Percentiles rank a stretch among this genome's conserved stretches.
phyloP scores from a whole-genome alignment of 805 yeast species.

The Schizosaccharomyces octosporus region DNA sequence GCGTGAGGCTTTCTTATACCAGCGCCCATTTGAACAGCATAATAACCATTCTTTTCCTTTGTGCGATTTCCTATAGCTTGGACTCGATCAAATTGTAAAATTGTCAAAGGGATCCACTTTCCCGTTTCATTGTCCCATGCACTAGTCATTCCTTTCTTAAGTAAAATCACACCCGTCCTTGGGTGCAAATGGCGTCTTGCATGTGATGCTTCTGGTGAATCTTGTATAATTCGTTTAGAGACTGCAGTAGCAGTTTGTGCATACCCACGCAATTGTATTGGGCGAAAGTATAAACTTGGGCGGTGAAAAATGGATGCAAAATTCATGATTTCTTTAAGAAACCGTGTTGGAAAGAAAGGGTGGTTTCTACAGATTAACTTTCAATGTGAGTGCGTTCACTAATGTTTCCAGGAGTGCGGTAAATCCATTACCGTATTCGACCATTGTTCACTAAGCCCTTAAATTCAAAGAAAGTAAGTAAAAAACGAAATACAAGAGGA shows the following conservation, averaged over 20 bases:
- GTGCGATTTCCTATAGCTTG: conserved; percentile 64
- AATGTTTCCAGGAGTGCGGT: too few species aligned
- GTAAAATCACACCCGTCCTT: conserved; percentile 67
- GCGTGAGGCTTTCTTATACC: conserved; percentile 42
- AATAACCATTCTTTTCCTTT: conserved; percentile 47
- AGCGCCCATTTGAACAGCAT: conserved; percentile 68
- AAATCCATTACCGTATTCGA: too few species aligned
- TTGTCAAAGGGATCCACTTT: conserved; percentile 54
- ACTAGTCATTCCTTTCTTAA: conserved; percentile 76
- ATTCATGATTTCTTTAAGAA: too few species aligned
- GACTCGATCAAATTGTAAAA: conserved; percentile 62
- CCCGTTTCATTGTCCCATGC: conserved; percentile 49
- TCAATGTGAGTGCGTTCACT: too few species aligned
- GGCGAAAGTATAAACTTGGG: not conserved
- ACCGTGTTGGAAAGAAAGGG: too few species aligned
- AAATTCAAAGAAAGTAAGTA: too few species aligned
- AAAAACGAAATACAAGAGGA: too few species aligned
- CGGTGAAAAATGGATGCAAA: too few species aligned
- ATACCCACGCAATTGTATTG: not conserved
- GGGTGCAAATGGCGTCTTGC: conserved; percentile 43
- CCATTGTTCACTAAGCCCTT: too few species aligned
- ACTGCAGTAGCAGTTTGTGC: not conserved
- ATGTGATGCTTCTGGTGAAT: conserved; percentile 38
- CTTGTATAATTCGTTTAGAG: not conserved
- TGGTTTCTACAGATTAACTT: too few species aligned